Base-by-base conservation (phyloP, 306 rosid species). In the Lathyrus sativus region DNA sequence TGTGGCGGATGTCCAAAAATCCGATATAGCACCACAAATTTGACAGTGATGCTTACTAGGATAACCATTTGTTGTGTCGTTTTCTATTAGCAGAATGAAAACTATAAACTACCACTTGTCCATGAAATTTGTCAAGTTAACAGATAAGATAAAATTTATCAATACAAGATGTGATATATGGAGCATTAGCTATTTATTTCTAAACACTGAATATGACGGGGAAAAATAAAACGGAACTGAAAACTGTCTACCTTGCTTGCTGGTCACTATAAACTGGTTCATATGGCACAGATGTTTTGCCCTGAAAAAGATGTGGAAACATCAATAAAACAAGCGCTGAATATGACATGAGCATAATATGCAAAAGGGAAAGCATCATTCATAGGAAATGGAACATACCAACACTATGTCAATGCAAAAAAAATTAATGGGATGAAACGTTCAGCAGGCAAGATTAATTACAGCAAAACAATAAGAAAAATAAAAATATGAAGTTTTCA, bases 191-290 rank as follows among this genome's bases (percentile, higher is more conserved):
- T 29, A 8, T 17, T 11, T 29, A 58, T 69, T 61, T 26, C 68
- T 51, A 0, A 31, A 53, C 38, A 50, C 46, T 38, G 39, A 26
- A 62, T 43, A 62, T 19, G 45, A 70, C 35, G 50, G 76, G 39
- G 17, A n/a, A 12, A 64, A 57, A 17, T 24, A 71, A 12, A 26
- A 63, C 39, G 24, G 45, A 49, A 60, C 59, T 70, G 64, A 51
- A 61, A 73, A 55, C 24, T 44, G 54, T 28, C 43, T 65, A 81
- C 85, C 80, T 78, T 61, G 85, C 82, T 59, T 78, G 72, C 33
- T 50, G 50, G 39, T 81, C 85, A 70, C 85, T 81, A 60, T 81
- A 81, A 59, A 81, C 82, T 13, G 85, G 78, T 54, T 81, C 80
- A 60, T 81, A 81, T 24, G 82, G 31, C 39, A 74, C 11, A 19